A percentile compares a stretch with the other conserved stretches of the same genome.
These are phyloP conservation scores for Simmondsia chinensis DNA, from an alignment of 148 eudicot genomes.

Conservation along the genomic window DNA sequence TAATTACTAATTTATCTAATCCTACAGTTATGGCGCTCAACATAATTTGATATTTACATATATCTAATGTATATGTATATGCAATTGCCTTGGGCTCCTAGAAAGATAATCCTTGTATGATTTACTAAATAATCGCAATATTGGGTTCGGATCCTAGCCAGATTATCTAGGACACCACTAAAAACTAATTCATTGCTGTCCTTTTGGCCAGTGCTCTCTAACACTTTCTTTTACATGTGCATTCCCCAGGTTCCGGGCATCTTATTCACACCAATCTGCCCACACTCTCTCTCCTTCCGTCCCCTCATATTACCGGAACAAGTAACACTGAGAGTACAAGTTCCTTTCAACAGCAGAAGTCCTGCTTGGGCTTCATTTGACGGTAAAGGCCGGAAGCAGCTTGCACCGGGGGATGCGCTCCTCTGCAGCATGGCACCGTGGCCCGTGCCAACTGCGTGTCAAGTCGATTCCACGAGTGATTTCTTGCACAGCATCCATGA, in stretches of 20 bases:
- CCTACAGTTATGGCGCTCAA: no score
- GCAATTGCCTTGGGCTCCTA: no score
- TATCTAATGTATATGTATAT: no score
- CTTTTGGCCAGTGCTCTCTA: no score
- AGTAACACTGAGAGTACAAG: constrained; percentile 53
- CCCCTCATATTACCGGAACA: constrained; percentile 72
- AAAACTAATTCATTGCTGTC: no score
- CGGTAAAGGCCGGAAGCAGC: constrained; percentile 52
- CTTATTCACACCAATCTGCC: constrained; percentile 70
- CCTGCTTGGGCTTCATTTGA: constrained; percentile 76
- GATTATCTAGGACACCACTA: no score
- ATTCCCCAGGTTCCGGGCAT: constrained; percentile 98
- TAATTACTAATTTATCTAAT: no score
- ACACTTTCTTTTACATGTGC: no score
- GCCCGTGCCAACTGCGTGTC: constrained; percentile 96
- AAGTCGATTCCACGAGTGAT: constrained; percentile 64
- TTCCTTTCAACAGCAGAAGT: constrained; percentile 71
- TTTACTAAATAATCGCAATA: no score
- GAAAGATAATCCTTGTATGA: no score
- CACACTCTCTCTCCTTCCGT: constrained; percentile 74
- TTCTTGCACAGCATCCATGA: constrained; percentile 88
- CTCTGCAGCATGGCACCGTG: constrained; percentile 95
- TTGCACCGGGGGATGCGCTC: constrained; percentile 73
- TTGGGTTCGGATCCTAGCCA: no score
- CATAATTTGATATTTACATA: no score